Conservation (phyloP, 1,139 yeast species). For the Meyerozyma smithsonii region DNA sequence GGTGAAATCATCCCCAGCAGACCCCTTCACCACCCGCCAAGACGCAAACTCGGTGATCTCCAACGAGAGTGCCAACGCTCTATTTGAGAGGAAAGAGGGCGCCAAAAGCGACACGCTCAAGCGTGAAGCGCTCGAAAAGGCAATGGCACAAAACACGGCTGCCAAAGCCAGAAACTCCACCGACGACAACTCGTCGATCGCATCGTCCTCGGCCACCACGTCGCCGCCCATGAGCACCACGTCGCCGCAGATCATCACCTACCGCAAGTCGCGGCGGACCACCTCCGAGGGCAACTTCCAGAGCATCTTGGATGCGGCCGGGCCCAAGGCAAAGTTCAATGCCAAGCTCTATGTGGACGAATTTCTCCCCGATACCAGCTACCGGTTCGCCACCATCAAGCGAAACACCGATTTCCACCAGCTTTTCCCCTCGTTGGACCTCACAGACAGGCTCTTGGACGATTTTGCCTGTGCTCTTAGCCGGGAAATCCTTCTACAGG, state of each 20-base stretch:
- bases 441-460: constrained; percentile 68
- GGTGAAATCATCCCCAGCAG: constrained; percentile 50
- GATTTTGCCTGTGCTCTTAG: constrained; percentile 90
- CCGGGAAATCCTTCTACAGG: constrained; percentile 86
- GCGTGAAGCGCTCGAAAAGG: constrained; percentile 1
- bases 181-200: not conserved
- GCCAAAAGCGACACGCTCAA: not conserved
- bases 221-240: constrained; percentile 5
- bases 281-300: constrained; percentile 29
- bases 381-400: constrained; percentile 57
- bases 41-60: constrained; percentile 45
- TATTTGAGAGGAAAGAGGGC: constrained; percentile 6
- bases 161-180: constrained; percentile 7
- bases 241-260: constrained; percentile 47
- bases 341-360: constrained; percentile 35
- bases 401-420: constrained; percentile 79
- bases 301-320: constrained; percentile 14
- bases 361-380: constrained; percentile 29
- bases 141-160: not conserved
- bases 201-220: constrained; percentile 3
- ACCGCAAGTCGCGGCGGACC: constrained; percentile 37
- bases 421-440: constrained; percentile 64
- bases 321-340: constrained; percentile 27
- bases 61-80: constrained; percentile 21
- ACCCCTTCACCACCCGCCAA: constrained; percentile 53